Base-by-base conservation (phyloP, 2,329 filamentous ascomycete species). In the Pseudogymnoascus sp. region DNA sequence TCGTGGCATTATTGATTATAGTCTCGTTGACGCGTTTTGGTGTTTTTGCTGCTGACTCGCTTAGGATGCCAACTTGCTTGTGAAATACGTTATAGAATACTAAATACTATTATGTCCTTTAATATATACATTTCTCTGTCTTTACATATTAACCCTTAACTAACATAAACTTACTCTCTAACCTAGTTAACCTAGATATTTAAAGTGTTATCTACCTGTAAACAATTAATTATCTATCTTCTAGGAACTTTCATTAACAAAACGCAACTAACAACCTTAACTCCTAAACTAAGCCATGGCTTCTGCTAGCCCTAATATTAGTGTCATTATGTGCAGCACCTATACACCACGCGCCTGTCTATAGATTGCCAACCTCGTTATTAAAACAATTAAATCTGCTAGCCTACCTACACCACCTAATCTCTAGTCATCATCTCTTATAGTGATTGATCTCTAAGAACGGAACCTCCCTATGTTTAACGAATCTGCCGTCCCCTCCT, bases 401-500 rank as follows among this genome's bases (percentile, higher is more conserved):
- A 62, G 70, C n/a, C 62, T 61, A 18, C n/a, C 64, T 12, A 66
- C 66, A 40, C 62, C 65, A 8, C 65, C 61, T 21, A 42, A 18
- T 42, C 38, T 5, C 65, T 65, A 62, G 67, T 25, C 63, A 69
- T 2, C 62, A 62, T 76, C 38, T 63, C 69, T 18, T 11, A 42
- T 16, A 42, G 67, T 74, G 6, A 66, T 76, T 64, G 74, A 75
- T 38, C 67, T 76, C 11, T 64, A 68, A 6, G 67, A 70, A 1
- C 70, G 72, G 64, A 65, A 70, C 1, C 71, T 77, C 0, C 75
- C 76, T 5, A 65, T 76, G 18, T 78, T 74, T 67, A 69, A 77
- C 62, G 75, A 78, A 64, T 65, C 73, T 1, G 70, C 69, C 12
- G 74, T 77, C 33, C 77, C 76, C 0, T 72, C 74, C 12, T 66